phyloP scores from a whole-genome alignment of 768 basidiomycete genomes.

The Trichaptum fuscoviolaceum region DNA sequence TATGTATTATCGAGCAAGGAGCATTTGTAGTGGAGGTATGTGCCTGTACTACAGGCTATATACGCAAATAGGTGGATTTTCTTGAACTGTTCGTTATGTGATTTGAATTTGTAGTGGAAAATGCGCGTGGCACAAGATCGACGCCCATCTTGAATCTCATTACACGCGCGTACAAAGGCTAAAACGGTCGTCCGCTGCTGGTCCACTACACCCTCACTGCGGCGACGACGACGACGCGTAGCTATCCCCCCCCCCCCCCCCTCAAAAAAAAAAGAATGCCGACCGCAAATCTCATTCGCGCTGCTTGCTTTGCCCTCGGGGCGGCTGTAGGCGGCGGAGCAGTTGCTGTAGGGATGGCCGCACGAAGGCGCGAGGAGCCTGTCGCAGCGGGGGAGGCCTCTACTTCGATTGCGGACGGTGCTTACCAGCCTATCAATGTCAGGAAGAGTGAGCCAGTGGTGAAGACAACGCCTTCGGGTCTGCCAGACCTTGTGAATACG shows the following conservation, averaged over 20 bases:
- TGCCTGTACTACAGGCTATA: background rate
- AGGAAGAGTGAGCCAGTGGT: slow-evolving; percentile 3
- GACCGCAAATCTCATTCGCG: slow-evolving; percentile 47
- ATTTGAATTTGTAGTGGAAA: background rate
- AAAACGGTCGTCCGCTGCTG: background rate
- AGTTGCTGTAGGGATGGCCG: slow-evolving; percentile 20
- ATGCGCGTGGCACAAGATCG: no score
- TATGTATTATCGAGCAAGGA: slow-evolving; percentile 1
- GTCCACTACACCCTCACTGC: background rate
- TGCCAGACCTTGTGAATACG: background rate
- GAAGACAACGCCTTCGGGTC: slow-evolving; percentile 4
- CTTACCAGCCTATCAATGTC: background rate
- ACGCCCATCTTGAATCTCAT: background rate
- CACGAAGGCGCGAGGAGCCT: slow-evolving; percentile 3
- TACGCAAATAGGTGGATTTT: background rate
- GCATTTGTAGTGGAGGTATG: background rate
- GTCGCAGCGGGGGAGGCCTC: slow-evolving; percentile 9
- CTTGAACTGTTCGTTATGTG: no score
- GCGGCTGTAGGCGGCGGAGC: slow-evolving; percentile 74
- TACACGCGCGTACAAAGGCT: background rate
- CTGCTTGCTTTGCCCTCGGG: slow-evolving; percentile 77
- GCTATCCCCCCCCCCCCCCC: no score
- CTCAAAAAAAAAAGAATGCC: slow-evolving; percentile 33
- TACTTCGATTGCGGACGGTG: slow-evolving; percentile 8
- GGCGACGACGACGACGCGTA: background rate